phyloP scores from a whole-genome alignment of 2,329 filamentous ascomycete genomes.

The Neopestalotiopsis sp. region DNA sequence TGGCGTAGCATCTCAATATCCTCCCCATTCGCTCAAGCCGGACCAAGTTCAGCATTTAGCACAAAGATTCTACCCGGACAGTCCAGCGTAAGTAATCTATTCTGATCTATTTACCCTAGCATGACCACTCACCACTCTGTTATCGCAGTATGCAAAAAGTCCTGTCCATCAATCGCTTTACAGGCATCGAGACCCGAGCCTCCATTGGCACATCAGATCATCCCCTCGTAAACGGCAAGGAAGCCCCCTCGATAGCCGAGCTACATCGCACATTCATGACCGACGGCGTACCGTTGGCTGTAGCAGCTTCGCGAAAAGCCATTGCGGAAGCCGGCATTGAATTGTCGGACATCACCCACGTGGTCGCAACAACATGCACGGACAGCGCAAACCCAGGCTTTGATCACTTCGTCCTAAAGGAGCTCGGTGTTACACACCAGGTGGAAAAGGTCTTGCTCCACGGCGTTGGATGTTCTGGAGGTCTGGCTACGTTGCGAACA shows the following conservation, averaged over 20 bases:
- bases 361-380: conserved; percentile 72
- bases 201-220: conserved; percentile 67
- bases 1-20: conserved; percentile 65
- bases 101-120: background rate
- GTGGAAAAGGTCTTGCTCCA: conserved; percentile 70
- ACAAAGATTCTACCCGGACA: conserved; percentile 63
- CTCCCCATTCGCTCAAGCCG: conserved; percentile 57
- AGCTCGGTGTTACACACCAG: conserved; percentile 59
- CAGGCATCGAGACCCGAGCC: conserved; percentile 67
- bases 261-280: conserved; percentile 60
- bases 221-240: conserved; percentile 61
- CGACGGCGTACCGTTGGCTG: conserved; percentile 62
- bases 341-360: conserved; percentile 63
- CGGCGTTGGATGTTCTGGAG: conserved; percentile 70
- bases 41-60: conserved; percentile 57
- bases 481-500: conserved; percentile 64
- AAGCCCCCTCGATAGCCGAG: conserved; percentile 58
- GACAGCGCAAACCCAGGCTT: conserved; percentile 73
- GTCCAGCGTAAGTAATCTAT: conserved; percentile 56
- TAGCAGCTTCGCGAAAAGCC: conserved; percentile 59
- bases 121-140: conserved; percentile 4
- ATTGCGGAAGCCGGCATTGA: conserved; percentile 58
- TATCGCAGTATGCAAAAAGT: conserved; percentile 63
- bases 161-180: conserved; percentile 66
- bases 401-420: conserved; percentile 67